phyloP scores from a whole-genome alignment of 2,329 filamentous ascomycete genomes.

The Fonsecaea pedrosoi region DNA sequence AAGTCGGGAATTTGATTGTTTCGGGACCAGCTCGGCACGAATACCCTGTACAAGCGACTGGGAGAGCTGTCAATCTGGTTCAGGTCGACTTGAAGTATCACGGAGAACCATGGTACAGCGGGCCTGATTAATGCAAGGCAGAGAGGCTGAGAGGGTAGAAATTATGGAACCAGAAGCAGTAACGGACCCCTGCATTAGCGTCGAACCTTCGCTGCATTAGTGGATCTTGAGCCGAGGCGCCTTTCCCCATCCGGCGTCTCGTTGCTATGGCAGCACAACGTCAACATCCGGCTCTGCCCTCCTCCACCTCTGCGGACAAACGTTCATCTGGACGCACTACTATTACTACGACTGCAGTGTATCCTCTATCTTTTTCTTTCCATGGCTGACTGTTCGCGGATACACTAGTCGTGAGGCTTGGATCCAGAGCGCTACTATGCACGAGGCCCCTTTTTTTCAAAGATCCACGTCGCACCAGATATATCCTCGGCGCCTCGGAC shows the following conservation, averaged over 20 bases:
- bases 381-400: constrained; percentile 1
- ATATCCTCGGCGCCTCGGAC: constrained; percentile 11
- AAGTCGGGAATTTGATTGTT: background rate
- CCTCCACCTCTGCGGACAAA: background rate
- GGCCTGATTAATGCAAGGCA: background rate
- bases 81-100: background rate
- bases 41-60: background rate
- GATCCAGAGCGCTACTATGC: constrained; percentile 4
- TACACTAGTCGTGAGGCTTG: constrained; percentile 13
- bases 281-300: constrained; percentile 3
- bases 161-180: background rate
- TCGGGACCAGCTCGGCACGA: background rate
- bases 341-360: background rate
- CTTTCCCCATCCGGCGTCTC: background rate
- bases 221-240: background rate
- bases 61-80: background rate
- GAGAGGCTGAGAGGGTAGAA: background rate
- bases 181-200: constrained; percentile 29
- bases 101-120: background rate
- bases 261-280: constrained; percentile 15
- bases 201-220: constrained; percentile 5
- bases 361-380: background rate
- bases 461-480: constrained; percentile 11
- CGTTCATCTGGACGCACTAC: background rate
- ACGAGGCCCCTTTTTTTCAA: constrained; percentile 13